phyloP scores from a whole-genome alignment of 2,329 filamentous ascomycete species.

The Chaetoscypha palmicola region DNA sequence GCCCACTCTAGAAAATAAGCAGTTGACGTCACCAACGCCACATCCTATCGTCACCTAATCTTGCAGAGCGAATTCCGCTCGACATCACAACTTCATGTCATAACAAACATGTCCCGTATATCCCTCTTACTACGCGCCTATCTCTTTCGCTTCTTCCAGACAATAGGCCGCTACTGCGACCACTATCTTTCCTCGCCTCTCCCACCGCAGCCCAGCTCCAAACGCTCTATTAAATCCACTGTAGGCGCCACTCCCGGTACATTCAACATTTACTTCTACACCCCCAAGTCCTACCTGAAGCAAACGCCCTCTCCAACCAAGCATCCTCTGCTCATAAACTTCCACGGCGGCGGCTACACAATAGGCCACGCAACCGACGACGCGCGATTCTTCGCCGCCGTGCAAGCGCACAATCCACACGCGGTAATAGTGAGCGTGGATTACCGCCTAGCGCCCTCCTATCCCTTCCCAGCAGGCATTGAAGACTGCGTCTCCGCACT shows the following conservation, averaged over 20 bases:
- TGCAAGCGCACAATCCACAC: conserved; percentile 39
- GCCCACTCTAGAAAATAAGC: too few relatives aligned
- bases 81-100: too few relatives aligned
- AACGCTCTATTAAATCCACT: conserved; percentile 7
- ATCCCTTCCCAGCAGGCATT: conserved; percentile 55
- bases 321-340: conserved; percentile 49
- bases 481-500: conserved; percentile 46
- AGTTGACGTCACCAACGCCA: too few relatives aligned
- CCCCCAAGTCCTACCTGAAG: conserved; percentile 3
- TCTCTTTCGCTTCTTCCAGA: conserved; percentile 17
- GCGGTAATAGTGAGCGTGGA: conserved; percentile 53
- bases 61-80: too few relatives aligned
- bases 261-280: conserved; percentile 19
- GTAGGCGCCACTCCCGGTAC: conserved; percentile 14
- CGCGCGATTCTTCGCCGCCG: conserved; percentile 47
- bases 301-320: not conserved
- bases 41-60: too few relatives aligned
- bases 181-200: conserved; percentile 16
- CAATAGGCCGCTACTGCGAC: conserved; percentile 16
- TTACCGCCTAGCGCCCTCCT: conserved; percentile 56
- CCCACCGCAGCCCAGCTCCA: conserved; percentile 13
- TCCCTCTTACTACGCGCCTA: conserved; percentile 9
- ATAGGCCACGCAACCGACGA: conserved; percentile 54
- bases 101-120: conserved; percentile 12
- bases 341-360: conserved; percentile 58